Evolutionary conservation across 352 stramenopile species (phyloP).

Genomic region (Pythium vanterpoolii): DNA sequence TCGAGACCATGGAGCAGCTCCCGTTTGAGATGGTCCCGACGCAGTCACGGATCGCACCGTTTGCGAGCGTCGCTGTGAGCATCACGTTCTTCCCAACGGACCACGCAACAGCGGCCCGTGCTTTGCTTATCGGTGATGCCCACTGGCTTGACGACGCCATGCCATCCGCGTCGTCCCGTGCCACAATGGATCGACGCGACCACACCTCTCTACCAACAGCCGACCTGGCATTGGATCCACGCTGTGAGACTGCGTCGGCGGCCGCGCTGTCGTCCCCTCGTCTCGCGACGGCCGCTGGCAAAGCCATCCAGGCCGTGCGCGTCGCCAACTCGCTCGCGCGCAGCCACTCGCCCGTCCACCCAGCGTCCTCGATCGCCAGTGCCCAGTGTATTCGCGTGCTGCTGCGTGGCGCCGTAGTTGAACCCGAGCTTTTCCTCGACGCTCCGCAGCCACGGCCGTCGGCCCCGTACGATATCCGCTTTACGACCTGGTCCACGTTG

Average conservation of each 20-base stretch:
- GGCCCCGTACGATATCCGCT: slow-evolving; percentile 48
- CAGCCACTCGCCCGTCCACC: slow-evolving; percentile 1
- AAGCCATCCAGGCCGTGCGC: slow-evolving; percentile 67
- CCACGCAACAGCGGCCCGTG: slow-evolving; percentile 21
- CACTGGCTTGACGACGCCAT: slow-evolving; percentile 38
- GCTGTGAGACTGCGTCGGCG: slow-evolving; percentile 1
- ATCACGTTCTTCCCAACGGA: slow-evolving; percentile 45
- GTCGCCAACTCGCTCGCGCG: slow-evolving; percentile 53
- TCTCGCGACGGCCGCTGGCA: slow-evolving; percentile 39
- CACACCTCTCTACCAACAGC: background rate
- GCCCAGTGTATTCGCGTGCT: slow-evolving; percentile 57
- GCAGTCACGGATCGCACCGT: slow-evolving; percentile 24
- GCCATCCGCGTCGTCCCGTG: background rate
- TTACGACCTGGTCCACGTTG: slow-evolving; percentile 74
- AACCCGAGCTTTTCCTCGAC: slow-evolving; percentile 63
- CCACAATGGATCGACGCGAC: background rate
- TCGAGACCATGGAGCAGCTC: slow-evolving; percentile 18
- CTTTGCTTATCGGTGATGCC: slow-evolving; percentile 59
- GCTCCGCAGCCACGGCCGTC: slow-evolving; percentile 20
- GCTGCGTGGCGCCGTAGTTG: slow-evolving; percentile 56
- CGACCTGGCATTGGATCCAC: background rate
- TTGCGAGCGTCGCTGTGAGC: slow-evolving; percentile 40
- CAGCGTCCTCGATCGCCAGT: slow-evolving; percentile 13
- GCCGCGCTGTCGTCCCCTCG: background rate
- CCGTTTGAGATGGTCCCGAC: slow-evolving; percentile 36